Conservation (phyloP, 768 basidiomycete species). For the Lentinula sp. region DNA sequence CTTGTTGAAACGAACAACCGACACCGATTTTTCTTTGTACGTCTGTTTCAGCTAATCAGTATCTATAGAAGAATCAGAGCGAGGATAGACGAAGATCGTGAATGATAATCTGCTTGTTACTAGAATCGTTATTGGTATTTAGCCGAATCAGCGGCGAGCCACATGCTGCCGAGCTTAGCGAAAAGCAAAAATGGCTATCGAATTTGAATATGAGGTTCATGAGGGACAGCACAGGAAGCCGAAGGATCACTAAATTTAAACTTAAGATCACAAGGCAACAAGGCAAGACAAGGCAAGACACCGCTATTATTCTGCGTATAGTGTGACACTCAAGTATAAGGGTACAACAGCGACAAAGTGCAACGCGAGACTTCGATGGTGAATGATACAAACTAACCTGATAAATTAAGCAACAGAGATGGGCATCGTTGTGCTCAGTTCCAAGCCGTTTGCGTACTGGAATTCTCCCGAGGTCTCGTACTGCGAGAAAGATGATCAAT, state of each 20-base stretch:
- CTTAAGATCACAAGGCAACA: no score
- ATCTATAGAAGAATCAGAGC: no score
- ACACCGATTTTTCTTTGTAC: no score
- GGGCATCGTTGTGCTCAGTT: background rate
- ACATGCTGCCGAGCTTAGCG: no score
- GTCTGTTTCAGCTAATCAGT: no score
- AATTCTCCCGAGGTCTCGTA: conserved; percentile 69
- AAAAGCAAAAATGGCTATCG: background rate
- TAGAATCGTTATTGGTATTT: background rate
- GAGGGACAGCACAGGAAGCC: no score
- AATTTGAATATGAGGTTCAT: background rate
- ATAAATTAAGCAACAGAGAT: background rate
- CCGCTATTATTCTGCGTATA: no score
- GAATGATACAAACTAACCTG: background rate
- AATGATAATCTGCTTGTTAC: background rate
- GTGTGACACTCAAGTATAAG: background rate
- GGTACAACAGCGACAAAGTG: background rate
- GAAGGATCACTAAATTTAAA: no score
- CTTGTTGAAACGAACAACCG: no score
- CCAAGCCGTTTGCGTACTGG: conserved; percentile 48
- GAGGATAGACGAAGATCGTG: no score
- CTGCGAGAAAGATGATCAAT: conserved; percentile 23
- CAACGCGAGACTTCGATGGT: background rate
- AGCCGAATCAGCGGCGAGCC: no score
- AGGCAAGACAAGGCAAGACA: no score